Evolutionary conservation across 169 alveolate genomes (phyloP), one percentile per base, ranked within the genome.

Genomic region (Plasmodium yoelii): DNA sequence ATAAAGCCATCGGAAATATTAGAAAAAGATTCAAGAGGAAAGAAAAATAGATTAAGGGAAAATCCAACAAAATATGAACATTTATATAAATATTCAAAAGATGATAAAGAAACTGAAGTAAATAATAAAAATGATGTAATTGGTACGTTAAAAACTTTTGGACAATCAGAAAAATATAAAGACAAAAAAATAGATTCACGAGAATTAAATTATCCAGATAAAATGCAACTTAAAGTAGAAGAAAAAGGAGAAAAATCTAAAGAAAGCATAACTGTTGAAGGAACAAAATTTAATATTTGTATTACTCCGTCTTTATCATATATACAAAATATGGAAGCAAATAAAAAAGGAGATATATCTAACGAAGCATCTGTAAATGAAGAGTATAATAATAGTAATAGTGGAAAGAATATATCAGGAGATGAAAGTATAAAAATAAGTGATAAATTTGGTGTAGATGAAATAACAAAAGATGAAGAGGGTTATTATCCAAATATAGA

Each of bases 261-360:
- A 34, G 71, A 18, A 34, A 74, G 28, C 13, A 15, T 56, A 39
- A 77, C 9, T 44, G 24, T 77, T 42, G 68, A 47, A 22, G 57
- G 53, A 28, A 47, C 88, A 0, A 61, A 64, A 28, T 77, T 77
- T 42, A 77, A 77, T 44, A 77, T 77, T 6, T 49, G 34, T 13
- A 77, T 77, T 42, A 77, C 88, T 19, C 88, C 88, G 6, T 77
- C 88, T 12, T 44, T 77, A 46, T 77, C 88, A n/a, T 44, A 42
- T 3, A 77, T 77, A 34, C 46, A 46, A 22, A 57, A 64, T 63
- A 39, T 7, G 44, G 49, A 67, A 5, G 10, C 5, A 34, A 51
- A 59, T 26, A 59, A 57, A 44, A 39, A 73, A 5, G 42, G 6
- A 34, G 7, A 34, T 34, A 34, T 34, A 34, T 34, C 42, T 34